Percentiles rank a stretch among this genome's conserved stretches.
These are phyloP conservation scores for Boeremia exigua DNA, from an alignment of 2,329 filamentous ascomycete genomes.

Conservation along the genomic window DNA sequence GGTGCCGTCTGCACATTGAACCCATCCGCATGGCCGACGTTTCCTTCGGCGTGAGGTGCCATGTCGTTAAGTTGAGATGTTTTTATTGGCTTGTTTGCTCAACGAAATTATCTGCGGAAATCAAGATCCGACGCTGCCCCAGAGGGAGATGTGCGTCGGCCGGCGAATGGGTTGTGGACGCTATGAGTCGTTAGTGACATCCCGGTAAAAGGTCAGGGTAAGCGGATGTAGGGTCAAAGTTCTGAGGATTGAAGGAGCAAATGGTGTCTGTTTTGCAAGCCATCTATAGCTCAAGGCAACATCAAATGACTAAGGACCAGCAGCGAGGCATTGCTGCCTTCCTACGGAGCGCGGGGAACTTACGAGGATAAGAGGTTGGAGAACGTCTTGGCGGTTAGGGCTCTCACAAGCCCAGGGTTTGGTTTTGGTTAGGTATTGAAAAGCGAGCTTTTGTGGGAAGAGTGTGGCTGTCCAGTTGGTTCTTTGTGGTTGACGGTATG, in stretches of 20 bases:
- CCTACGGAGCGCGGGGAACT: slow-evolving; percentile 49
- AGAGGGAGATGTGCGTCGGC: slow-evolving; percentile 88
- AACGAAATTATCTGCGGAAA: slow-evolving; percentile 45
- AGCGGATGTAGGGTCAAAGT: not conserved
- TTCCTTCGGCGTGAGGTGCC: slow-evolving; percentile 89
- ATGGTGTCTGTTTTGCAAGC: not conserved
- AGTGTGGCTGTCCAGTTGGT: slow-evolving; percentile 7
- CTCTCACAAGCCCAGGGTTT: slow-evolving; percentile 48
- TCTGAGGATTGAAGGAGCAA: too few species aligned
- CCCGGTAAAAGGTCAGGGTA: too few species aligned
- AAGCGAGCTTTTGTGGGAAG: slow-evolving; percentile 10
- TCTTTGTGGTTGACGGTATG: slow-evolving; percentile 17
- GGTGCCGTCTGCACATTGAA: slow-evolving; percentile 52
- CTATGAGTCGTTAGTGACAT: slow-evolving; percentile 56
- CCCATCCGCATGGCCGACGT: slow-evolving; percentile 62
- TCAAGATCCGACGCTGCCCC: slow-evolving; percentile 75
- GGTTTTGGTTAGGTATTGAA: slow-evolving; percentile 21
- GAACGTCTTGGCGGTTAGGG: slow-evolving; percentile 85
- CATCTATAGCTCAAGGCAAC: not conserved
- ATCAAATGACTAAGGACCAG: too few species aligned
- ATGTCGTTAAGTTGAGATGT: slow-evolving; percentile 61
- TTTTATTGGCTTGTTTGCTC: slow-evolving; percentile 31
- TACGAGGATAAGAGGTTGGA: slow-evolving; percentile 98
- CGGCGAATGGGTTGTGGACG: slow-evolving; percentile 94
- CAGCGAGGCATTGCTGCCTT: not conserved